Evolutionary conservation across 257 asterid species (phyloP).

Genomic region (Gynochthodes officinalis): DNA sequence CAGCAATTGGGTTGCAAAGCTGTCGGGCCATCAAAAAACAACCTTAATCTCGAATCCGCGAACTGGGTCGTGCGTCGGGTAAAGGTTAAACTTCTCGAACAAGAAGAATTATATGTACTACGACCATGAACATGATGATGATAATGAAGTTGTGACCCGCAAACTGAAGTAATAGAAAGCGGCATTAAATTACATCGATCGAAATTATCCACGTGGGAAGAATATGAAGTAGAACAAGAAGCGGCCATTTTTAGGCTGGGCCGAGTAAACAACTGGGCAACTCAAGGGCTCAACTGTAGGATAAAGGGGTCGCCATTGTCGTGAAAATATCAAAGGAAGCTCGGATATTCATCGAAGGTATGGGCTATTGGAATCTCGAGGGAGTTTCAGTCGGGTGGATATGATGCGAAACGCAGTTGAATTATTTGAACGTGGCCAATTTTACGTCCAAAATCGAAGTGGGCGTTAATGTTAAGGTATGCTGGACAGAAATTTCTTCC

Average conservation of each 20-base stretch:
- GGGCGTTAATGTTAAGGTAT: too few species aligned
- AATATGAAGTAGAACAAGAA: constrained; percentile 17
- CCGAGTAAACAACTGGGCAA: constrained; percentile 6
- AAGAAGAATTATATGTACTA: not conserved
- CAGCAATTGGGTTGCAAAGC: constrained; percentile 23
- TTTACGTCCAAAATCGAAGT: too few species aligned
- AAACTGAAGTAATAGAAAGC: constrained; percentile 40
- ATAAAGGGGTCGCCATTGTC: constrained; percentile 19
- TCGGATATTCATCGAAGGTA: too few species aligned
- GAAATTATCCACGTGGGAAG: constrained; percentile 39
- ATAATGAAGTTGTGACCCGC: constrained; percentile 31
- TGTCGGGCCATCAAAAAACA: constrained; percentile 21
- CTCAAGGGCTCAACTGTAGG: constrained; percentile 11
- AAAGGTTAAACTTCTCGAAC: constrained; percentile 18
- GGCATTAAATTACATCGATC: constrained; percentile 48
- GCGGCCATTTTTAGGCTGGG: constrained; percentile 39
- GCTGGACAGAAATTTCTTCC: too few species aligned
- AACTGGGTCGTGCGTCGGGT: constrained; percentile 25
- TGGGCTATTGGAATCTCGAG: too few species aligned
- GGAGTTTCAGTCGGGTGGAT: too few species aligned
- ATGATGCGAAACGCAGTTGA: not conserved
- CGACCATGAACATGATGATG: constrained; percentile 11
- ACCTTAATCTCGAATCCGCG: constrained; percentile 29
- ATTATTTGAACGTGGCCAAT: not conserved
- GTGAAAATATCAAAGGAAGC: not conserved